Base-by-base conservation (phyloP, 768 basidiomycete genomes). In the Suillus plorans region DNA sequence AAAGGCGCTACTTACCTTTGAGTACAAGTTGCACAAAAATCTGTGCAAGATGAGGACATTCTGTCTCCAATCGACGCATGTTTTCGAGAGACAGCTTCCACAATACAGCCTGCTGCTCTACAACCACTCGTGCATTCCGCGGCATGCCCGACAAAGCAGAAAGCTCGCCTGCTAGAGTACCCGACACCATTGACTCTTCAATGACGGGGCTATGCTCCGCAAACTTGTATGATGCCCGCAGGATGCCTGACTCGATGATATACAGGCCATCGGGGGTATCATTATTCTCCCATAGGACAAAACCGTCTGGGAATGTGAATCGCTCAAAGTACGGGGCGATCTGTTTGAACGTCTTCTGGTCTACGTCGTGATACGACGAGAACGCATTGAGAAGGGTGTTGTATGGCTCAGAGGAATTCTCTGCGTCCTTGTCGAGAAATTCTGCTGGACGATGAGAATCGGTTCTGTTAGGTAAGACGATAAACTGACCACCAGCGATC, bases 181-280 rank as follows among this genome's bases (percentile, higher is more conserved):
- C 96, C 4, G 94, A 87, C 0, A 96, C 93, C 95, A 97, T 97
- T 2, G 91, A 92, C 78, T 97, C 95, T 71, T 92, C 89, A 58
- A 94, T 87, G 6, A 77, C 74, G 31, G 85, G 84, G 7, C 85
- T 78, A 68, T 91, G 85, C 58, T 87, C 87, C 3, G 86, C 87
- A 72, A 95, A 96, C 53, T 80, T 76, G 77, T 98, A 99, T 22
- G 84, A 84, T 0, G 96, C 97, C 12, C 92, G 82, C 39, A 99
- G 81, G 39, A 94, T 85, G 9, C 97, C 97, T 0, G 88, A 84
- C 69, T 97, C 90, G 68, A 99, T 88, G 70, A 99, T 82, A 78
- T 96, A 98, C 34, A 98, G 76, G 5, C 91, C 94, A 70, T 95
- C 90, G 0, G 95, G 83, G 0, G 75, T 72, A 60, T 95, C 94